Percentiles rank a stretch among this genome's conserved stretches.
These are phyloP conservation scores for Stephanodiscus triporus DNA, from an alignment of 108 stramenopile genomes.

Conservation along the genomic window DNA sequence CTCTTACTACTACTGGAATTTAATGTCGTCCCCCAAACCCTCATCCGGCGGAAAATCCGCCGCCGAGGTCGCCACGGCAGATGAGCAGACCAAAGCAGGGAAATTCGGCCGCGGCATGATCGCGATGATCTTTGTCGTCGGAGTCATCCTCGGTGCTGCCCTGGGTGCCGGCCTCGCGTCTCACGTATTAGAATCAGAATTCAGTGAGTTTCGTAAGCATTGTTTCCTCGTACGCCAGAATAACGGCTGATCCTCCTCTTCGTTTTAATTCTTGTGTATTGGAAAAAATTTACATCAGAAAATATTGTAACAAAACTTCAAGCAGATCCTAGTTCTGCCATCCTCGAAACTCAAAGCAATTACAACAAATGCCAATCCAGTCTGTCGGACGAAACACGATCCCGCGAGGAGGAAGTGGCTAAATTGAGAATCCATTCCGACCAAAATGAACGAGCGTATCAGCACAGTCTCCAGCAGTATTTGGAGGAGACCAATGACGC, in stretches of 20 bases:
- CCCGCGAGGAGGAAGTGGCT: conserved; percentile 15
- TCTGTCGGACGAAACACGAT: conserved; percentile 8
- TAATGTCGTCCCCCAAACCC: background rate
- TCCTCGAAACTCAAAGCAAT: conserved; percentile 11
- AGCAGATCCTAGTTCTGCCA: background rate
- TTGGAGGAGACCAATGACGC: conserved; percentile 11
- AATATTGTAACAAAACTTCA: conserved; percentile 17
- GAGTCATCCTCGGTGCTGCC: conserved; percentile 12
- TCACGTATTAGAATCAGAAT: conserved; percentile 17
- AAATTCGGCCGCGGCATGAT: background rate
- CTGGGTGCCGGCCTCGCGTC: conserved; percentile 19
- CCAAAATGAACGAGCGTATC: conserved; percentile 14
- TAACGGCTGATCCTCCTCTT: background rate
- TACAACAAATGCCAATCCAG: conserved; percentile 10
- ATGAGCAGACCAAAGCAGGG: background rate
- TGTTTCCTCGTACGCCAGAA: background rate
- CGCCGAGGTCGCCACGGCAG: background rate
- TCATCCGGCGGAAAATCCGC: background rate
- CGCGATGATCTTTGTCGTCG: conserved; percentile 2
- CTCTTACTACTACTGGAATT: too few relatives aligned
- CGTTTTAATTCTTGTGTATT: background rate
- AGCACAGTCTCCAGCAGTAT: conserved; percentile 14
- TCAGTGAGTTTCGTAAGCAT: conserved; percentile 3
- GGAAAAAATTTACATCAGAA: background rate
- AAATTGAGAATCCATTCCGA: conserved; percentile 13